These are phyloP conservation scores for Hymenoscyphus albidus DNA, from an alignment of 2,329 filamentous ascomycete genomes.

Conservation along the genomic window DNA sequence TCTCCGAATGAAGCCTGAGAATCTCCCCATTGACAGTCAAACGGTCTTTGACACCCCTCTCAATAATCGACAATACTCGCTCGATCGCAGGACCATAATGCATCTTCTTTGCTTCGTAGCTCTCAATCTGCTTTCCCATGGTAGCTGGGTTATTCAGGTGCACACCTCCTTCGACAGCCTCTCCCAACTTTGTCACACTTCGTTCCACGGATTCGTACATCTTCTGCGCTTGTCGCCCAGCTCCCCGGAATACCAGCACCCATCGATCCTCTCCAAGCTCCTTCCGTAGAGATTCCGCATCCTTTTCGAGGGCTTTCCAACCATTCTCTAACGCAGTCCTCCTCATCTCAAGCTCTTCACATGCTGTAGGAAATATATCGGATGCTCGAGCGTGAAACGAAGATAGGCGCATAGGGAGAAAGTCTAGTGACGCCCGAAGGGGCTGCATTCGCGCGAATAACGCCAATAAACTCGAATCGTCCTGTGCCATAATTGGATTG, in stretches of 20 bases:
- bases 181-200: slow-evolving; percentile 76
- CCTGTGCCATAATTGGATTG: slow-evolving; percentile 57
- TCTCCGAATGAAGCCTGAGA: slow-evolving; percentile 76
- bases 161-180: slow-evolving; percentile 70
- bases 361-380: slow-evolving; percentile 80
- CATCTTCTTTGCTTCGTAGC: slow-evolving; percentile 88
- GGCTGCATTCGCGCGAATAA: slow-evolving; percentile 96
- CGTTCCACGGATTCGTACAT: slow-evolving; percentile 95
- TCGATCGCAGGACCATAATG: slow-evolving; percentile 94
- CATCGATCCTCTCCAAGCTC: slow-evolving; percentile 94
- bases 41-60: slow-evolving; percentile 92
- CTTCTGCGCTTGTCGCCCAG: slow-evolving; percentile 85
- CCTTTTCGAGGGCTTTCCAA: slow-evolving; percentile 83
- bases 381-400: slow-evolving; percentile 79
- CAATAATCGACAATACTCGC: slow-evolving; percentile 85
- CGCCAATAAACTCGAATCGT: slow-evolving; percentile 83
- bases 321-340: slow-evolving; percentile 72
- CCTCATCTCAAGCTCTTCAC: slow-evolving; percentile 78
- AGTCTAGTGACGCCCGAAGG: slow-evolving; percentile 86
- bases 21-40: slow-evolving; percentile 96
- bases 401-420: slow-evolving; percentile 88
- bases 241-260: slow-evolving; percentile 92
- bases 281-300: slow-evolving; percentile 82
- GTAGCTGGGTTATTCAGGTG: slow-evolving; percentile 67
- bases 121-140: slow-evolving; percentile 81